Evolutionary conservation across 768 basidiomycete species (phyloP).

Genomic region (Plicaturopsis crispa): DNA sequence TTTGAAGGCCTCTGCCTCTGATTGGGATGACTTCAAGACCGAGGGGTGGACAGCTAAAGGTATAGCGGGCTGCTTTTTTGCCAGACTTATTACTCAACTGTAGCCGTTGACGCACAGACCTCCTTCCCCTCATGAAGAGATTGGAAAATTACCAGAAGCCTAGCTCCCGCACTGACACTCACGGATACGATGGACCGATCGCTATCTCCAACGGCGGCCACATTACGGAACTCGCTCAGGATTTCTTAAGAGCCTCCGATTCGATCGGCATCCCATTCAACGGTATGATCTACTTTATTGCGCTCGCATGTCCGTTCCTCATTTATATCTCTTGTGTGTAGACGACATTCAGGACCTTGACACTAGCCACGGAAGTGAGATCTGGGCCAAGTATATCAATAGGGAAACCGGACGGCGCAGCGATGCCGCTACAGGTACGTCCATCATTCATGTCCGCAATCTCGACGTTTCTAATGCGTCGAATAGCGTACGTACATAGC

Average conservation of each 20-base stretch:
- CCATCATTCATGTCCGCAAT: neutral
- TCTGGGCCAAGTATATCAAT: conserved; percentile 76
- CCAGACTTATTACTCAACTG: too few relatives aligned
- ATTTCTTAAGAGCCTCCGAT: conserved; percentile 60
- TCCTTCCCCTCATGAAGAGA: conserved; percentile 69
- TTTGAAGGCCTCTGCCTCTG: conserved; percentile 56
- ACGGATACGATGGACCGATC: conserved; percentile 70
- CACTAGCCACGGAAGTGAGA: conserved; percentile 56
- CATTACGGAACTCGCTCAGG: conserved; percentile 56
- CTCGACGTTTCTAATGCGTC: neutral
- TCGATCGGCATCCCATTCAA: conserved; percentile 56
- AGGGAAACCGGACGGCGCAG: conserved; percentile 65
- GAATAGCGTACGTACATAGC: conserved; percentile 56
- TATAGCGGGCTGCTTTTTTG: conserved; percentile 13
- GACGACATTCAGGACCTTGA: too few relatives aligned
- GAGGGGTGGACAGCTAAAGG: conserved; percentile 63
- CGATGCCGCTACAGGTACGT: conserved; percentile 58
- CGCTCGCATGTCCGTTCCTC: neutral
- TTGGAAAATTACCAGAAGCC: conserved; percentile 77
- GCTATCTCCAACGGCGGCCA: conserved; percentile 66
- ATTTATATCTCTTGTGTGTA: neutral
- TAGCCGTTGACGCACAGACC: conserved; percentile 33
- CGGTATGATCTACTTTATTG: conserved; percentile 43
- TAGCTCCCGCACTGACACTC: conserved; percentile 52
- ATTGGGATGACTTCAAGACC: conserved; percentile 72